Evolutionary conservation across 805 yeast species (phyloP).

Genomic region (Ogataea allantospora): DNA sequence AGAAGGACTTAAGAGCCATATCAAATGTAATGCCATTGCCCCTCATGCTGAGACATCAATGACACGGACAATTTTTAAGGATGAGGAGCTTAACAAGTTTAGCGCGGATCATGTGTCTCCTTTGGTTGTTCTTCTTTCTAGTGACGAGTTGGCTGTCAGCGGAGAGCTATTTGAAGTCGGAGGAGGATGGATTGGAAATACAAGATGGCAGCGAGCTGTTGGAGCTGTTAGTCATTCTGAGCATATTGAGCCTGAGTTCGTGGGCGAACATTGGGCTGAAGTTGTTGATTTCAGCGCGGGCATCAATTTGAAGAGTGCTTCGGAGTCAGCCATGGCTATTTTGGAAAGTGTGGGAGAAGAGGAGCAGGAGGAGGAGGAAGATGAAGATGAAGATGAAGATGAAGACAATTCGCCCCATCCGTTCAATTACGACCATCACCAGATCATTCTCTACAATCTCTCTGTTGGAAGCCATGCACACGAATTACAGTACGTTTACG

Average conservation of each 20-base stretch:
- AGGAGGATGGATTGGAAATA: constrained; percentile 94
- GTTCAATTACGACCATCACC: constrained; percentile 62
- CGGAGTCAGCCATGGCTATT: constrained; percentile 80
- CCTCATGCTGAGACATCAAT: constrained; percentile 98
- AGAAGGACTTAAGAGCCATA: constrained; percentile 81
- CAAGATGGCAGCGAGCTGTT: constrained; percentile 91
- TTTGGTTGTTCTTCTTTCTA: constrained; percentile 72
- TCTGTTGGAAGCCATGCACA: constrained; percentile 82
- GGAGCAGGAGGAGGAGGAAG: constrained; percentile 42
- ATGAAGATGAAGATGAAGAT: constrained; percentile 43
- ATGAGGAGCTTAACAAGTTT: constrained; percentile 76
- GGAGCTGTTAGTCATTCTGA: constrained; percentile 69
- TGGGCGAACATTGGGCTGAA: constrained; percentile 63
- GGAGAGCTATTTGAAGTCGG: constrained; percentile 92
- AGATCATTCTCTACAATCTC: constrained; percentile 79
- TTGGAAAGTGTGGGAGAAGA: constrained; percentile 53
- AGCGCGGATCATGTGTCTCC: constrained; percentile 92
- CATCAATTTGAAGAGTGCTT: constrained; percentile 56
- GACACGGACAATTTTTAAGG: constrained; percentile 85
- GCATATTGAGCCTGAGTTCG: constrained; percentile 61
- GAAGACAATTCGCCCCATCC: constrained; percentile 38
- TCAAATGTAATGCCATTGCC: constrained; percentile 79
- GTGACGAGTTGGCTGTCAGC: constrained; percentile 63
- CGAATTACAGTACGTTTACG: constrained; percentile 79
- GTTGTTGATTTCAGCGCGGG: constrained; percentile 63